Conservation (phyloP, 2,329 filamentous ascomycete genomes). For the Pseudonectria buxi region DNA sequence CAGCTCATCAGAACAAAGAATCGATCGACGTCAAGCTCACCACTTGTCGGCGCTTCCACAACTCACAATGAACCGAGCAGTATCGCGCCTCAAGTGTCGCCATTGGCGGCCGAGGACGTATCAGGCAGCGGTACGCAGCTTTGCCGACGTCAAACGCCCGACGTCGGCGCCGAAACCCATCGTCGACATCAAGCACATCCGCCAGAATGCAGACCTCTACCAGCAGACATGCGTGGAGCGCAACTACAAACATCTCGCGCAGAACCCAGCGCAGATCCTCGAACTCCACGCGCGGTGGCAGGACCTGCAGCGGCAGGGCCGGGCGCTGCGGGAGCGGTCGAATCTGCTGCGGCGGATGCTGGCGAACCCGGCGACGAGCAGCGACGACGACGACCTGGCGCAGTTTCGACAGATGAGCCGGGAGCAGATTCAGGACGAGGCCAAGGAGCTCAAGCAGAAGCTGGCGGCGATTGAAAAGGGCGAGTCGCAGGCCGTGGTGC, state of each 20-base stretch:
- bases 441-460: constrained; percentile 55
- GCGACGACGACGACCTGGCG: constrained; percentile 35
- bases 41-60: constrained; percentile 12
- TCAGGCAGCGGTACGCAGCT: constrained; percentile 11
- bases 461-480: constrained; percentile 54
- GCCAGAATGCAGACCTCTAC: constrained; percentile 74
- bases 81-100: constrained; percentile 21
- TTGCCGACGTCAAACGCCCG: constrained; percentile 41
- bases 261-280: constrained; percentile 50
- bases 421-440: constrained; percentile 54
- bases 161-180: constrained; percentile 70
- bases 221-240: constrained; percentile 75
- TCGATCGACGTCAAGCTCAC: constrained; percentile 12
- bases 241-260: constrained; percentile 62
- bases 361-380: constrained; percentile 43
- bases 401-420: constrained; percentile 33
- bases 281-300: constrained; percentile 52
- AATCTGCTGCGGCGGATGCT: constrained; percentile 55
- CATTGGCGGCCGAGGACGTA: constrained; percentile 11
- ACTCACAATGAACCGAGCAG: constrained; percentile 26
- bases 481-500: constrained; percentile 51
- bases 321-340: constrained; percentile 56
- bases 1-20: constrained; percentile 12
- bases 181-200: constrained; percentile 85
- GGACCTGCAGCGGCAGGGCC: constrained; percentile 52